Evolutionary conservation across 495 filamentous ascomycete species (phyloP), one percentile per base, ranked within the genome.

Genomic region (Penicillium chermesinum): DNA sequence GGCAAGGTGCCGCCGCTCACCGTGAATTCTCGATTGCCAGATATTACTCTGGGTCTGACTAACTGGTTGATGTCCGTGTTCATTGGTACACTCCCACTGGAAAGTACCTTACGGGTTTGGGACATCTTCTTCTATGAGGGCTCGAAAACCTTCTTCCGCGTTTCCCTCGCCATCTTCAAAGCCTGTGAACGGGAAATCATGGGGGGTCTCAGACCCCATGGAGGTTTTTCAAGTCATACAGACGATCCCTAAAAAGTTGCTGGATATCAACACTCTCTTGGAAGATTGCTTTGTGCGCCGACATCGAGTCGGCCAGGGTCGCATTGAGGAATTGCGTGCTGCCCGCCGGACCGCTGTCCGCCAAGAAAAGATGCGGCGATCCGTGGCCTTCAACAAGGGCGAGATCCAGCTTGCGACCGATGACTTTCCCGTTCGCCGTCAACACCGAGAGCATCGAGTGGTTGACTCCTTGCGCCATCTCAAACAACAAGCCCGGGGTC

Each of bases 41-140:
- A 93, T 9, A 90, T 98, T 55, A 91, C 89, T 7, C 78, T 98
- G 1, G 91, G 90, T 50, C 85, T 91, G 58, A 96, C 91, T 1
- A 85, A 89, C n/a, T 98, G 93, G 93, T 94, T 98, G 65, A 98
- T 98, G 93, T 89, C 85, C 13, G 84, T 90, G 37, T 96, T 93
- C 65, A 91, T 96, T 63, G 89, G 91, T 30, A 95, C 85, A 1
- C 66, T 98, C 20, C 93, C 93, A 14, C 87, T 94, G 53, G 93
- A 98, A 62, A 85, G 86, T 33, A 88, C 87, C 0, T 73, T 96
- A 12, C 84, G 93, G 15, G 89, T 98, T 5, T 98, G 93, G 93
- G 93, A 98, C 54, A 78, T 84, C 4, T 88, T 96, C 62, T 96
- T 96, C 71, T 95, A 91, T 64, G 93, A 98, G 66, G 93, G 93